Percentiles rank a stretch among this genome's conserved stretches.
Evolutionary conservation across 371 early-diverging fungal genomes (phyloP).

Genomic region (Mucor piriformis): DNA sequence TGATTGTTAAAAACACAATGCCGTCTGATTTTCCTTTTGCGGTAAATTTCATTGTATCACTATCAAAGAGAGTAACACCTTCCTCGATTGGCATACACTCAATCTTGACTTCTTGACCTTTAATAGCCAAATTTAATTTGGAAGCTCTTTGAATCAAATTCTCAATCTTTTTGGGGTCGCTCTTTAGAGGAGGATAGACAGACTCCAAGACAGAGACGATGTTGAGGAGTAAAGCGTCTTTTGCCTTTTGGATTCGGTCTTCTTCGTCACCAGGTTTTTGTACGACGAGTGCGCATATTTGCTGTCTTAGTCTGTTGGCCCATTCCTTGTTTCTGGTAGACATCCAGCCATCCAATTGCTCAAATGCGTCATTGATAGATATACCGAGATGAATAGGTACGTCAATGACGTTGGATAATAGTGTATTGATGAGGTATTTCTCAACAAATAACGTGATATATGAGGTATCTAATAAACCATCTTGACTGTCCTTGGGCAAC

Average conservation of each 20-base stretch:
- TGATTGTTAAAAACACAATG: constrained; percentile 33
- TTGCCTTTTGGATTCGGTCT: constrained; percentile 26
- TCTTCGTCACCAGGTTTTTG: constrained; percentile 44
- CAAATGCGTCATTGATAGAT: constrained; percentile 40
- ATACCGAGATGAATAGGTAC: constrained; percentile 49
- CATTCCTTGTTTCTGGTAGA: constrained; percentile 36
- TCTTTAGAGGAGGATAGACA: constrained; percentile 35
- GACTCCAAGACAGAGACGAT: constrained; percentile 23
- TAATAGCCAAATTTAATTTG: constrained; percentile 46
- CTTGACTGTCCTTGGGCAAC: constrained; percentile 2
- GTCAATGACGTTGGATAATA: constrained; percentile 31
- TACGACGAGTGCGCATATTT: constrained; percentile 40
- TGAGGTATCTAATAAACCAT: constrained; percentile 32
- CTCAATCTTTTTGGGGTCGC: constrained; percentile 37
- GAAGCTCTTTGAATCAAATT: constrained; percentile 35
- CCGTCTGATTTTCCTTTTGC: constrained; percentile 40
- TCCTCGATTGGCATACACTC: constrained; percentile 34
- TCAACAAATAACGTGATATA: constrained; percentile 47
- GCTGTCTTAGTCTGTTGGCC: constrained; percentile 47
- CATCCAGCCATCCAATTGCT: constrained; percentile 43
- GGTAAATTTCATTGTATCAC: constrained; percentile 37
- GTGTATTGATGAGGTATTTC: constrained; percentile 35
- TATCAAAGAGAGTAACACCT: constrained; percentile 32
- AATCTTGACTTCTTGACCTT: constrained; percentile 47
- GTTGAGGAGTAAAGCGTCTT: constrained; percentile 19